phyloP scores from a whole-genome alignment of 306 rosid genomes.

The Hippophae tibetana region DNA sequence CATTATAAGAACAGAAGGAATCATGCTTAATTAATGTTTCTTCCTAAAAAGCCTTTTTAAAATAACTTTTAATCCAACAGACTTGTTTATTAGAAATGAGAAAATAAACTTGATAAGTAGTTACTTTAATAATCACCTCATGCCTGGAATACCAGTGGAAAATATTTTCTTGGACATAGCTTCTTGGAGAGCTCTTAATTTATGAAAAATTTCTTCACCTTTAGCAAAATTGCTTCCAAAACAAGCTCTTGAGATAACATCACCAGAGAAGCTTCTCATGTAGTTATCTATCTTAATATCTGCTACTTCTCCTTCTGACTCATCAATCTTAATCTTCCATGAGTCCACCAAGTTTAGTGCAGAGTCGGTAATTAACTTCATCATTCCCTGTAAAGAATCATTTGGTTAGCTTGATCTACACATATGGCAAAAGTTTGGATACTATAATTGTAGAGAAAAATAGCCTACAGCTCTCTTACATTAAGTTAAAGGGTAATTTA shows the following conservation, averaged over 20 bases:
- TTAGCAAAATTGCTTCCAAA: constrained; percentile 10
- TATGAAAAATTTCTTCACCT: constrained; percentile 13
- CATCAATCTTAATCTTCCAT: constrained; percentile 1
- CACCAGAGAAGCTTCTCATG: constrained; percentile 9
- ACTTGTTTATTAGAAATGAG: too few species aligned
- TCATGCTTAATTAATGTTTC: too few species aligned
- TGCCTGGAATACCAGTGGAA: constrained; percentile 1
- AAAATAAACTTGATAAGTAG: too few species aligned
- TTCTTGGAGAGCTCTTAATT: constrained; percentile 9
- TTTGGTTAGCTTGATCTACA: too few species aligned
- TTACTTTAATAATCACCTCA: neutral
- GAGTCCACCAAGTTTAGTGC: constrained; percentile 3
- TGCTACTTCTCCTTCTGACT: constrained; percentile 6
- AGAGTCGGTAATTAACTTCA: constrained; percentile 8
- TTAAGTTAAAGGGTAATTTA: too few species aligned
- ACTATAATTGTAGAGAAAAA: too few species aligned
- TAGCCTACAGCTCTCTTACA: too few species aligned
- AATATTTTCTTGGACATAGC: constrained; percentile 10
- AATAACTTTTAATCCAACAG: too few species aligned
- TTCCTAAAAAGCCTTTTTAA: too few species aligned
- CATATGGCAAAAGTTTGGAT: too few species aligned
- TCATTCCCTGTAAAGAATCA: constrained; percentile 12
- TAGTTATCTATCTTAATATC: constrained; percentile 10
- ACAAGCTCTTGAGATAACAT: constrained; percentile 21
- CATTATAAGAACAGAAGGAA: too few species aligned